Evolutionary conservation across 2,329 filamentous ascomycete genomes (phyloP).

Genomic region (Claviceps monticola): DNA sequence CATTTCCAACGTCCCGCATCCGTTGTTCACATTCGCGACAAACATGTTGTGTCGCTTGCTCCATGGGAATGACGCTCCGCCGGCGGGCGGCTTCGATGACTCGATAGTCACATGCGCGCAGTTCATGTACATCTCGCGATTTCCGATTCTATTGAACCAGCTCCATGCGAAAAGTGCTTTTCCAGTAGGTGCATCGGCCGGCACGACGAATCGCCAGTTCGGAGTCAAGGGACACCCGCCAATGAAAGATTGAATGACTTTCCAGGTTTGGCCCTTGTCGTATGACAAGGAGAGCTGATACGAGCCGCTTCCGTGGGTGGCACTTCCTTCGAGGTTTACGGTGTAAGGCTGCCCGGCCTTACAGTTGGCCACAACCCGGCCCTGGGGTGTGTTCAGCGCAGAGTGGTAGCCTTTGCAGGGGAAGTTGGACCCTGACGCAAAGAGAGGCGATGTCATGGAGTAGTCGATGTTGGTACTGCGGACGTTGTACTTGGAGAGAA

Average conservation of each 20-base stretch:
- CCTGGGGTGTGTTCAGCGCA: constrained; percentile 32
- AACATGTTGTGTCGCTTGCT: constrained; percentile 51
- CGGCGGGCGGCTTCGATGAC: not conserved
- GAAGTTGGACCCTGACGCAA: constrained; percentile 47
- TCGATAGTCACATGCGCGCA: constrained; percentile 47
- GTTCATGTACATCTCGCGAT: constrained; percentile 80
- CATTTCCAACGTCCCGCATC: constrained; percentile 43
- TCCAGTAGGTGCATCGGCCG: constrained; percentile 42
- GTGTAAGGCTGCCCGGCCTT: constrained; percentile 46
- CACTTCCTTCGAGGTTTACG: constrained; percentile 49
- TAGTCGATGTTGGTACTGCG: constrained; percentile 46
- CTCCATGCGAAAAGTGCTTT: constrained; percentile 62
- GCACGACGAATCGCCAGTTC: constrained; percentile 53
- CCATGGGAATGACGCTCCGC: constrained; percentile 26
- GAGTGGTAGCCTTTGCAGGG: constrained; percentile 58
- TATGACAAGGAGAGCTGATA: constrained; percentile 66
- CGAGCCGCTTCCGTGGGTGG: constrained; percentile 54
- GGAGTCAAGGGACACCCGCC: constrained; percentile 35
- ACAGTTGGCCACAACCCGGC: constrained; percentile 45
- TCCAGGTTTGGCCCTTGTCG: constrained; percentile 56
- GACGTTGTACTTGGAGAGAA: constrained; percentile 39
- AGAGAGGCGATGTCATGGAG: constrained; percentile 56
- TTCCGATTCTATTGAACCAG: constrained; percentile 64
- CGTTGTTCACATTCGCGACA: constrained; percentile 51
- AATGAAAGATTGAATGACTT: constrained; percentile 44